Base-by-base conservation (phyloP, 139 green algal genomes). In the Tetradesmus lagerheimii region DNA sequence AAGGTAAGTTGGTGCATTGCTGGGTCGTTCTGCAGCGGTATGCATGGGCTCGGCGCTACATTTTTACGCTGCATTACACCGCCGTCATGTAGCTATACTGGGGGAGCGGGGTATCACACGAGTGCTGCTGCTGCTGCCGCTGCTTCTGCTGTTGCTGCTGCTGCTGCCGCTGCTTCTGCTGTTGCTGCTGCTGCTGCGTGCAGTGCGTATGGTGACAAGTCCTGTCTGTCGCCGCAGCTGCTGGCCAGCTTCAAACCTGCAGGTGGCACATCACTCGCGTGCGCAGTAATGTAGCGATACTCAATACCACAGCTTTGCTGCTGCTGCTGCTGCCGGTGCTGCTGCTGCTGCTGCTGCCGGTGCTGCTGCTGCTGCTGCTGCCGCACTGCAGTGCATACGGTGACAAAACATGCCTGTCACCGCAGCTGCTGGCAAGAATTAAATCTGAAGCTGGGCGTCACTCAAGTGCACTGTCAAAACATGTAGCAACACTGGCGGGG, bases 331-430 rank as follows among this genome's bases (percentile, higher is more conserved):
- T 25, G n/a, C 29, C 25, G n/a, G 12, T 67, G 79, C 41, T 38
- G 0, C 8, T 43, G 1, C 80, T 43, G 9, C n/a, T 66, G 1
- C 43, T 43, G 11, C 80, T 85, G 43, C 43, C 43, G 1, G 0
- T 27, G 29, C 31, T 25, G 11, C 31, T 15, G 64, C 16, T 43
- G 5, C 31, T 80, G 31, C 37, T 47, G 76, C 76, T 31, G 23
- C 37, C 15, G 37, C 23, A 16, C 2, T 82, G 41, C 71, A 89
- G 85, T 89, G 85, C 76, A 4, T 90, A 85, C 31, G 86, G 75
- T 47, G 86, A 85, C n/a, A 12, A 23, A 0, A 38, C 31, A 0
- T 86, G 47, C 20, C 50, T 85, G n/a, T 89, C 85, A 14, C 85
- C 85, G 20, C 18, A 89, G 85, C 85, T 89, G 45, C 45, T 83